Base-by-base conservation (phyloP, 371 early-diverging fungal genomes). In the Coelomomyces lativittatus region DNA sequence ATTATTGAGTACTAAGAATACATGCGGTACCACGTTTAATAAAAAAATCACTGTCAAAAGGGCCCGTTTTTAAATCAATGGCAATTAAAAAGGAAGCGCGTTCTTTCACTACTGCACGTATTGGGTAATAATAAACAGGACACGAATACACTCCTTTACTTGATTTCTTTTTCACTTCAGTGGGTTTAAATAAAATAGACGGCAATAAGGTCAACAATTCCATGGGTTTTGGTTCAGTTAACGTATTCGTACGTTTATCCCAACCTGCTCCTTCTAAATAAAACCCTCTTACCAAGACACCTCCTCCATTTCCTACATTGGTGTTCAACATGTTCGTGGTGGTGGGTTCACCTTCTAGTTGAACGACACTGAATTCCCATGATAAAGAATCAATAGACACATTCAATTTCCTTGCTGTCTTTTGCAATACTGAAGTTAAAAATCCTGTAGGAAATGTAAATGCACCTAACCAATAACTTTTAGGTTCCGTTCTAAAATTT, bases 181-280 rank as follows among this genome's bases (percentile, higher is more conserved):
- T 57, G 9, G 71, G 71, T 36, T 50, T 52, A 51, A 70, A 68
- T 43, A 61, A 67, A 17, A 74, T 59, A 2, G 67, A 57, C 4
- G 74, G 74, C 45, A 74, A 38, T 10, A 65, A 50, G 1, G 67
- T 65, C 19, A 68, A 55, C 23, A 71, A 57, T 52, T 72, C 72
- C 70, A 72, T 69, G 1, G 72, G 61, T 47, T 51, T 53, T 17
- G 74, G 64, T 39, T 74, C 74, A 25, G 51, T 59, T 14, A 74
- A 51, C 48, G 60, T 58, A 51, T 60, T 66, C 53, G 51, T 58
- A 41, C 70, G 68, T 23, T 52, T 28, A 49, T 74, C 74, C 68
- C 68, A 74, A 32, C 63, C 66, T 21, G 75, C 75, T 19, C 75
- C 75, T 47, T 74, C 75, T 28, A 74, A 52, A 40, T 63, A 69